Conservation (phyloP, 192 early-diverging fungal species). For the Mycoemilia scoparia region DNA sequence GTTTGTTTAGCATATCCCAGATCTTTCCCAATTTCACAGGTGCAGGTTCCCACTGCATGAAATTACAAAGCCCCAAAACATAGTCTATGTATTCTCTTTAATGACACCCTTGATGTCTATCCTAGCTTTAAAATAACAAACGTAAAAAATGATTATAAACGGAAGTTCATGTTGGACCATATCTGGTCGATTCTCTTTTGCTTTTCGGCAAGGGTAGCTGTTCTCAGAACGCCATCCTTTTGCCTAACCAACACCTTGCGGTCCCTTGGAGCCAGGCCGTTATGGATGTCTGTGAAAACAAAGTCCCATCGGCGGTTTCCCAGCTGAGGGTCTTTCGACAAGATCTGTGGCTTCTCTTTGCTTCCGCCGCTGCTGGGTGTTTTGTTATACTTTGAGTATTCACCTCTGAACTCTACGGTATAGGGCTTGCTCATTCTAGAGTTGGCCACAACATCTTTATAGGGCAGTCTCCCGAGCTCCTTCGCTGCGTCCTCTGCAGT, state of each 20-base stretch:
- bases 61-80: too few species aligned
- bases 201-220: conserved; percentile 25
- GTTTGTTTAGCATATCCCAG: too few species aligned
- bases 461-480: conserved; percentile 49
- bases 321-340: conserved; percentile 15
- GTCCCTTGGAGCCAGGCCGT: conserved; percentile 24
- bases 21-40: too few species aligned
- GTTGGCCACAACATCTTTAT: conserved; percentile 22
- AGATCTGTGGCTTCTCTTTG: conserved; percentile 6
- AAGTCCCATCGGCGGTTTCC: conserved; percentile 32
- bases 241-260: conserved; percentile 36
- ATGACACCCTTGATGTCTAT: too few species aligned
- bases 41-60: too few species aligned
- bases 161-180: conserved; percentile 18
- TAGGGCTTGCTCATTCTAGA: conserved; percentile 24
- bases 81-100: too few species aligned
- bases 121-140: too few species aligned
- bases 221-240: conserved; percentile 35
- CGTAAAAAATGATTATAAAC: too few species aligned
- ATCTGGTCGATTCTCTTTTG: conserved; percentile 21
- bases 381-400: conserved; percentile 18
- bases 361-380: conserved; percentile 9
- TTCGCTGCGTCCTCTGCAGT: conserved; percentile 62
- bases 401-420: conserved; percentile 18
- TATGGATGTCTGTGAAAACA: conserved; percentile 37